Evolutionary conservation across 176 grass and related monocot genomes (phyloP), one percentile per base, ranked within the genome.

Genomic region (Juncus effusus): DNA sequence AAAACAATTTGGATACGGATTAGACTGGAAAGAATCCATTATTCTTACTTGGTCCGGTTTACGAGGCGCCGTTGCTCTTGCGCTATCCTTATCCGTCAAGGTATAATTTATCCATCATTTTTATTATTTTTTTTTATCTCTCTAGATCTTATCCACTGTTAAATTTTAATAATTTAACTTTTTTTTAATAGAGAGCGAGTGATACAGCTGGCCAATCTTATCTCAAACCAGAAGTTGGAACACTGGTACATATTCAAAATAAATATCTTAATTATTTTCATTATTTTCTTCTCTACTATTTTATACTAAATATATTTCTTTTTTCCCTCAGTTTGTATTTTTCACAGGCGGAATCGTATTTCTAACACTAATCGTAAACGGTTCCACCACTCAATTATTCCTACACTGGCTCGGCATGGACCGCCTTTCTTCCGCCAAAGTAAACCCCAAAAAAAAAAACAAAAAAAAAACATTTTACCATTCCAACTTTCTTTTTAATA

Each of bases 291-390:
- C 35, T 62, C 5, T 49, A 75, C 51, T 60, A 38, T 65, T 49
- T 60, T 54, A 69, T 62, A 7, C 77, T 86, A 47, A 78, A 70
- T 1, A 58, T 74, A 42, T 56, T 19, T 49, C 10, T 70, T 69
- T 66, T 88, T 42, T 28, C 58, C 28, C 38, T 47, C 42, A 96
- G 93, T 96, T 96, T 88, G 77, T 96, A 58, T 96, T 96, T 79
- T 96, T 96, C 59, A 96, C 92, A 70, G 92, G 92, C 77, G 92
- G 92, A 42, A 85, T 88, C 2, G 87, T 91, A 7, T 91, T 96
- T 76, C 71, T 96, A 6, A 91, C 93, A 79, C 63, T 96, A 63
- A 86, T 91, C 72, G 39, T 96, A 36, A 96, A 96, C 74, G 93
- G 93, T 63, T 96, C 93, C 36, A 96, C 85, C 10, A 88, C 85